These are phyloP conservation scores for Bretschneidera sinensis DNA, from an alignment of 345 rosid genomes.

Conservation along the genomic window DNA sequence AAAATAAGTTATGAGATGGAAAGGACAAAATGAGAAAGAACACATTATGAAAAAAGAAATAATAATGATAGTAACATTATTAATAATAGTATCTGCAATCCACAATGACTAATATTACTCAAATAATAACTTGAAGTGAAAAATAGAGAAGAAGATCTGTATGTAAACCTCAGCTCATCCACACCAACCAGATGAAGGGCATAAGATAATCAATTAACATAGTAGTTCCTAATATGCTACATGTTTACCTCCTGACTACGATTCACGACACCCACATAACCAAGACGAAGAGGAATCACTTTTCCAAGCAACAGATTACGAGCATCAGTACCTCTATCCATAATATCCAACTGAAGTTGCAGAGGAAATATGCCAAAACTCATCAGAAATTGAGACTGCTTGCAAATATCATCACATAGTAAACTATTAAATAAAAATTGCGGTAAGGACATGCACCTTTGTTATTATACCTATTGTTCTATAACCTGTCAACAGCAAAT, in stretches of 20 bases:
- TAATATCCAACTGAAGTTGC: constrained; percentile 75
- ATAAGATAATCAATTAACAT: too few relatives aligned
- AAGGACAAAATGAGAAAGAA: too few relatives aligned
- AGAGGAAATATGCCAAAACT: constrained; percentile 14
- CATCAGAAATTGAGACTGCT: constrained; percentile 17
- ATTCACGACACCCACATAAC: constrained; percentile 93
- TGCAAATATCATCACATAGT: constrained; percentile 1
- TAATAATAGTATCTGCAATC: too few relatives aligned
- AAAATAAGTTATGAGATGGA: too few relatives aligned
- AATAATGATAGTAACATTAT: too few relatives aligned
- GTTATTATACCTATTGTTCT: constrained; percentile 91
- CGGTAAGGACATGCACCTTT: constrained; percentile 46
- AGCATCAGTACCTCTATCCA: constrained; percentile 99
- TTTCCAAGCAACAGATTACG: constrained; percentile 85
- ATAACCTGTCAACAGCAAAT: constrained; percentile 43
- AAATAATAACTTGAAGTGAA: too few relatives aligned
- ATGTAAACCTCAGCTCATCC: neutral
- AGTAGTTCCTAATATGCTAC: neutral
- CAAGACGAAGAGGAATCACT: constrained; percentile 85
- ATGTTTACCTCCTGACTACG: constrained; percentile 87
- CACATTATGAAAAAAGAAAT: neutral
- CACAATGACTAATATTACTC: too few relatives aligned
- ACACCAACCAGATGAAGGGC: neutral
- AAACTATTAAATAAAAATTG: constrained; percentile 1
- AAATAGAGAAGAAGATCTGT: too few relatives aligned